Evolutionary conservation across 2,329 filamentous ascomycete species (phyloP).

Genomic region (Aureobasidium subglaciale): DNA sequence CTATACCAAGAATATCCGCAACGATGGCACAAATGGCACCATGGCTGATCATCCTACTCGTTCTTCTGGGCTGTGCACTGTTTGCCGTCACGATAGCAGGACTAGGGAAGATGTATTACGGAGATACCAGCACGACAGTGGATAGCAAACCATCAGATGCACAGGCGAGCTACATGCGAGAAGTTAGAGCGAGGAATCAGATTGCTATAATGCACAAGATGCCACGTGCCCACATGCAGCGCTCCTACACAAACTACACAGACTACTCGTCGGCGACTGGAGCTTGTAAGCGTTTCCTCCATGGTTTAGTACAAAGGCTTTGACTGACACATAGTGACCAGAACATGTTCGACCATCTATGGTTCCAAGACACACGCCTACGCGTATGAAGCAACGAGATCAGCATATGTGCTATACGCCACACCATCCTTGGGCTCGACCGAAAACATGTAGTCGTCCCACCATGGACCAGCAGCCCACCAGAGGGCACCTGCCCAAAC

Average conservation of each 20-base stretch:
- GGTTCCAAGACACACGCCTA: not conserved
- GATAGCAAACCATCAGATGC: not conserved
- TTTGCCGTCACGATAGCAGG: not conserved
- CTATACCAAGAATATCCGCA: not conserved
- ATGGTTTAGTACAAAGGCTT: too few species aligned
- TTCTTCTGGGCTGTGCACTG: not conserved
- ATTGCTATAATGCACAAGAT: not conserved
- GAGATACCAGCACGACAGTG: not conserved
- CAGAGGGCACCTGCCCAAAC: conserved; percentile 49
- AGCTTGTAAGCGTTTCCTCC: not conserved
- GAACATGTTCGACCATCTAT: not conserved
- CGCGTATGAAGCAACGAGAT: not conserved
- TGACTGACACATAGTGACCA: not conserved
- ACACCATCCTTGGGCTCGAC: conserved; percentile 10
- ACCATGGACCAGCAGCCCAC: conserved; percentile 52
- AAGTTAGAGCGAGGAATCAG: conserved; percentile 5
- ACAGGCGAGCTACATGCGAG: conserved; percentile 8
- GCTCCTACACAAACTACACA: not conserved
- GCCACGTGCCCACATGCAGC: not conserved
- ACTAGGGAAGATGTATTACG: not conserved
- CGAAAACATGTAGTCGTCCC: conserved; percentile 23
- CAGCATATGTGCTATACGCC: conserved; percentile 2
- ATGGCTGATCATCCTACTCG: not conserved
- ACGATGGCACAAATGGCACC: conserved; percentile 3
- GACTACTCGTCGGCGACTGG: not conserved